Conservation (phyloP, 108 stramenopile genomes). For the Fragilariopsis cylindrus region DNA sequence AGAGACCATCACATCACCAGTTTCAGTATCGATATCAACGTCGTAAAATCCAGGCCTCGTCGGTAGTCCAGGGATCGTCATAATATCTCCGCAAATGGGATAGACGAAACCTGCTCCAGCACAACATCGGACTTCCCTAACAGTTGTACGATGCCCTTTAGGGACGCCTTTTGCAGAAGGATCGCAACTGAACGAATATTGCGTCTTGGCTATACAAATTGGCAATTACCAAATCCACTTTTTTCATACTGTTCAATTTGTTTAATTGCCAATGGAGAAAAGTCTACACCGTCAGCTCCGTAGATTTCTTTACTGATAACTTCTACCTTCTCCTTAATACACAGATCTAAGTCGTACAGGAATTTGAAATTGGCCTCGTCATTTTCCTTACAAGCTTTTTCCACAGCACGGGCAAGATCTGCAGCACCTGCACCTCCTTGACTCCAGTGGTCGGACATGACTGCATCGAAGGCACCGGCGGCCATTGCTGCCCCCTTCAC, state of each 20-base stretch:
- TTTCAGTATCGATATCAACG: conserved; percentile 94
- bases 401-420: conserved; percentile 90
- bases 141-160: conserved; percentile 84
- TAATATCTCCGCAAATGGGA: conserved; percentile 97
- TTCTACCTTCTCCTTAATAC: conserved; percentile 91
- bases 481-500: conserved; percentile 81
- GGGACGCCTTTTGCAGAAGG: conserved; percentile 92
- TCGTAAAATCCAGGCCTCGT: conserved; percentile 99
- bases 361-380: conserved; percentile 80
- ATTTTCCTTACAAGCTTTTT: conserved; percentile 76
- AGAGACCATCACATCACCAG: conserved; percentile 96
- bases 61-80: conserved; percentile 98
- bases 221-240: conserved; percentile 93
- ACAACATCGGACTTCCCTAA: conserved; percentile 95
- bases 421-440: conserved; percentile 95
- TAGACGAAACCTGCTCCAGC: conserved; percentile 98
- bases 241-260: conserved; percentile 91
- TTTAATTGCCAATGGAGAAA: conserved; percentile 81
- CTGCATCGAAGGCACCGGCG: conserved; percentile 92
- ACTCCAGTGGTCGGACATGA: conserved; percentile 94
- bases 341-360: conserved; percentile 81
- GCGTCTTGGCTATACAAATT: conserved; percentile 99
- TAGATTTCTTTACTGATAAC: conserved; percentile 94
- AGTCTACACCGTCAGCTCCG: conserved; percentile 95
- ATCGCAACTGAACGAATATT: conserved; percentile 96